Base-by-base conservation (phyloP, 148 eudicot genomes). In the Camellia lanceoleosa region DNA sequence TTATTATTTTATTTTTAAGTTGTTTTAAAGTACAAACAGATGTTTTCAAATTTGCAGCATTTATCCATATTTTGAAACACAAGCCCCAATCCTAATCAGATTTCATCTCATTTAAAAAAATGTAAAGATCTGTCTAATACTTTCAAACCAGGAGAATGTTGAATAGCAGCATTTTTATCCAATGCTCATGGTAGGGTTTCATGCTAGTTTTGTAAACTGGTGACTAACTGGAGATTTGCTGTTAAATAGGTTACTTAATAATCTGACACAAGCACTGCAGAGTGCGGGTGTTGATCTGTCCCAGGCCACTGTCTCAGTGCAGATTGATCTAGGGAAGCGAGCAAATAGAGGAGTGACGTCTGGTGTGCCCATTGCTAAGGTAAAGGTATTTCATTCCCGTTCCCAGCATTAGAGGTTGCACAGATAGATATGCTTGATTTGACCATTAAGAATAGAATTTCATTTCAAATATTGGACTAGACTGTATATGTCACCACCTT, bases 251-350 rank as follows among this genome's bases (percentile, higher is more conserved):
- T 71, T 47, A 9, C 55, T 47, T 5, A 46, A 49, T 49, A 71
- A 49, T 47, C 74, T 71, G 15, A n/a, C 56, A 10, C 41, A 71
- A 19, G 74, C 56, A 64, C 81, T 92, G 83, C 88, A 91, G 83
- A 91, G 83, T 79, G 84, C 98, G 42, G 97, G 97, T n/a, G 82
- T 95, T 41, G 98, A 95, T 85, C 91, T 93, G n/a, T 86, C 94
- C 12, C 90, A 90, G 78, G 92, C 98, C 69, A 89, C 83, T 74
- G 85, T 91, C 74, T 92, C 98, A 52, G 87, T 94, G 46, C 94
- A 87, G 82, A 88, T 94, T 79, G 90, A 92, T 87, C 88, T 93
- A 78, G 97, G 97, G 44, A 95, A 91, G 82, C 91, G 88, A 78
- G 94, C 98, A 71, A 89, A 84, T 71, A 82, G 82, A 73, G 84